These are phyloP conservation scores for Boletus reticuloceps DNA, from an alignment of 768 basidiomycete genomes.

Conservation along the genomic window DNA sequence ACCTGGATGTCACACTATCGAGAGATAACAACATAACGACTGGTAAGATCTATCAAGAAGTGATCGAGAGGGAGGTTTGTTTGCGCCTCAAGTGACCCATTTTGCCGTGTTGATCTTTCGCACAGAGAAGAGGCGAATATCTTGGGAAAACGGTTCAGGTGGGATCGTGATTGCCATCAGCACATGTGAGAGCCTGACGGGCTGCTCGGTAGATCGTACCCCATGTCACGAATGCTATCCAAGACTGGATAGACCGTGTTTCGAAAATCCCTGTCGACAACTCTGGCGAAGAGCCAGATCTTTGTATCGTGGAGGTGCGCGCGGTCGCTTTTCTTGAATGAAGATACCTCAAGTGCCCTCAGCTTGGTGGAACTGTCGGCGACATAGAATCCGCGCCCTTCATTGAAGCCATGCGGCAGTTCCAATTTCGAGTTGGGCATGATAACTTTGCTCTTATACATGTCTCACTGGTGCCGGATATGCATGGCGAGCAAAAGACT, in stretches of 20 bases:
- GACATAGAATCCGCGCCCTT: slow-evolving; percentile 99
- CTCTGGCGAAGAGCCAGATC: slow-evolving; percentile 88
- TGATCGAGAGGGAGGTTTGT: slow-evolving; percentile 94
- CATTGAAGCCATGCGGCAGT: slow-evolving; percentile 98
- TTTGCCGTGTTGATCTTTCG: slow-evolving; percentile 9
- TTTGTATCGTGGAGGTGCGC: slow-evolving; percentile 95
- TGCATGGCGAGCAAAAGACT: slow-evolving; percentile 99
- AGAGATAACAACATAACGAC: slow-evolving; percentile 98
- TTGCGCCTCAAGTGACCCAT: not conserved
- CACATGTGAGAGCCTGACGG: slow-evolving; percentile 5
- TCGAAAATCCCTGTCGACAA: slow-evolving; percentile 94
- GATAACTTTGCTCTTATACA: slow-evolving; percentile 97
- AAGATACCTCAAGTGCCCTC: slow-evolving; percentile 2
- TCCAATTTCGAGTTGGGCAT: slow-evolving; percentile 96
- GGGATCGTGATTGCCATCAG: slow-evolving; percentile 10
- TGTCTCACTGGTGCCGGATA: slow-evolving; percentile 96
- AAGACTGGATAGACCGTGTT: slow-evolving; percentile 98
- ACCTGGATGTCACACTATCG: slow-evolving; percentile 90
- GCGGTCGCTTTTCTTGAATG: not conserved
- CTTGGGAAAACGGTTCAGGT: slow-evolving; percentile 97
- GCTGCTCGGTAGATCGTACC: slow-evolving; percentile 71
- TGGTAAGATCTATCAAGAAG: slow-evolving; percentile 95
- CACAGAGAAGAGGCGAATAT: slow-evolving; percentile 79
- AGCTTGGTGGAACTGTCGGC: slow-evolving; percentile 98
- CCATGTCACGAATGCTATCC: slow-evolving; percentile 94